Percentiles rank a stretch among this genome's conserved stretches.
Conservation (phyloP, 2,329 filamentous ascomycete genomes). For the Botrytis cinerea region DNA sequence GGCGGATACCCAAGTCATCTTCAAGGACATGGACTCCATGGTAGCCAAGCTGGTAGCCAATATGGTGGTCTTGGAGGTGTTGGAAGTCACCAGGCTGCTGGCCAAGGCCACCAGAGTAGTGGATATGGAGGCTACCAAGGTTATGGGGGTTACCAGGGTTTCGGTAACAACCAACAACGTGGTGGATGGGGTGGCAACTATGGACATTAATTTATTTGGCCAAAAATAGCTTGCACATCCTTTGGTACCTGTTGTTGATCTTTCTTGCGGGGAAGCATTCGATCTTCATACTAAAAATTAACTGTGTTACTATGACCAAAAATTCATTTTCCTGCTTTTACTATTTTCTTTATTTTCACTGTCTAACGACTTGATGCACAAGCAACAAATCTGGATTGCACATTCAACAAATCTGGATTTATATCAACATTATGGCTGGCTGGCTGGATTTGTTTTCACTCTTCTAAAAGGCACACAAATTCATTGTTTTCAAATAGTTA, state of each 20-base stretch:
- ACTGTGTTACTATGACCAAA: slow-evolving; percentile 23
- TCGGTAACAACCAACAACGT: slow-evolving; percentile 46
- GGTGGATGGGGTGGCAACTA: slow-evolving; percentile 54
- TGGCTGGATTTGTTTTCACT: slow-evolving; percentile 21
- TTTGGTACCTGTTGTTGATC: slow-evolving; percentile 12
- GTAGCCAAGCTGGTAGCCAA: slow-evolving; percentile 41
- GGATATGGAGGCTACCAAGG: slow-evolving; percentile 49
- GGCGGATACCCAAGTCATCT: slow-evolving; percentile 43
- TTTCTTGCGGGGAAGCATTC: not conserved
- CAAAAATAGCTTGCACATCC: slow-evolving; percentile 19
- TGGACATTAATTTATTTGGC: slow-evolving; percentile 24
- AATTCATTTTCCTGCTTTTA: slow-evolving; percentile 18
- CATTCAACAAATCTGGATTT: slow-evolving; percentile 24
- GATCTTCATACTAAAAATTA: slow-evolving; percentile 19
- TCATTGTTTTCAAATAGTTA: slow-evolving; percentile 29
- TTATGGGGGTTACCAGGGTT: slow-evolving; percentile 45
- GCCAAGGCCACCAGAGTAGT: slow-evolving; percentile 46
- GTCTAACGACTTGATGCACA: slow-evolving; percentile 20
- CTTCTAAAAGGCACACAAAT: slow-evolving; percentile 18
- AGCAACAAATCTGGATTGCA: slow-evolving; percentile 21
- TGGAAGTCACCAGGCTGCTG: slow-evolving; percentile 48
- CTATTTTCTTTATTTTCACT: slow-evolving; percentile 22
- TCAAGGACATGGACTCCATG: slow-evolving; percentile 42
- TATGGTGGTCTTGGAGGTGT: slow-evolving; percentile 50
- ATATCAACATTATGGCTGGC: slow-evolving; percentile 20